These are phyloP conservation scores for Penicillium decumbens DNA, from an alignment of 2,329 filamentous ascomycete genomes.

Conservation along the genomic window DNA sequence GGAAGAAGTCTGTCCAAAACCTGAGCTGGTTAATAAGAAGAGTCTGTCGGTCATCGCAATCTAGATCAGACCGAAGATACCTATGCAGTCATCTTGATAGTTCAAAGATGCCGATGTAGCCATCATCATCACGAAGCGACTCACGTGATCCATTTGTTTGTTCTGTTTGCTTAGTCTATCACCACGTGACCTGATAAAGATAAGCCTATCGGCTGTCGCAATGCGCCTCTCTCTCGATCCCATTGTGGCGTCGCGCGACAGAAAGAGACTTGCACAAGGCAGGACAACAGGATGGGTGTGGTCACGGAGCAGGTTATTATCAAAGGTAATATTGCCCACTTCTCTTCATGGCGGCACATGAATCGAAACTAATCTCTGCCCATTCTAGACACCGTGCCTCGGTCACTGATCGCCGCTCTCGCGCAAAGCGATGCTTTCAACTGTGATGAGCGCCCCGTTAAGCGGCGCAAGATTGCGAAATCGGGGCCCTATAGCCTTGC, in stretches of 20 bases:
- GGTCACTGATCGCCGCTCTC: slow-evolving; percentile 24
- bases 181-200: slow-evolving; percentile 7
- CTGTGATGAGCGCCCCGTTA: slow-evolving; percentile 22
- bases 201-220: slow-evolving; percentile 3
- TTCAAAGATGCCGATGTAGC: too few species aligned
- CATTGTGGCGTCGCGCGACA: not conserved
- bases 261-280: not conserved
- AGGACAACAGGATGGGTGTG: slow-evolving; percentile 13
- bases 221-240: slow-evolving; percentile 2
- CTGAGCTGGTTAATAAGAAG: too few species aligned
- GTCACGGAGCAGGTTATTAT: slow-evolving; percentile 1
- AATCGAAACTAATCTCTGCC: slow-evolving; percentile 6
- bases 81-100: too few species aligned
- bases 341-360: not conserved
- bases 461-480: slow-evolving; percentile 32
- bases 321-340: slow-evolving; percentile 6
- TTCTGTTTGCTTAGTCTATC: not conserved
- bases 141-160: not conserved
- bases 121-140: too few species aligned
- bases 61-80: too few species aligned
- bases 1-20: too few species aligned
- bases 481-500: slow-evolving; percentile 17
- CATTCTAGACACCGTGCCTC: slow-evolving; percentile 22
- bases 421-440: slow-evolving; percentile 13
- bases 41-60: too few species aligned